phyloP scores from a whole-genome alignment of 2,329 filamentous ascomycete genomes.

The Capronia coronata region DNA sequence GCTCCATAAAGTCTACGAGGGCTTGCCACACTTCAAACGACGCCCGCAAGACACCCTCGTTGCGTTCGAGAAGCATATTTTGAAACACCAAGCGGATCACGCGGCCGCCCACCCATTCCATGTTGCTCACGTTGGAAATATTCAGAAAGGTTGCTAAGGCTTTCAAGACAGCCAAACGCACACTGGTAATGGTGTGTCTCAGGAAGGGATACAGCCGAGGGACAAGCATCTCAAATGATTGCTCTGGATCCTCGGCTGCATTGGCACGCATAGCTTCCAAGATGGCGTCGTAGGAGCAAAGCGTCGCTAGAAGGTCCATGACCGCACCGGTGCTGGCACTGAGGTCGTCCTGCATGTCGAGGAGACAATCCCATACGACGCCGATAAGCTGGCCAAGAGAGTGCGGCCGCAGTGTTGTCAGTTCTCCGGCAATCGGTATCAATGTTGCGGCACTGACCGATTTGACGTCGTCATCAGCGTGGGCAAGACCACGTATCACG shows the following conservation, averaged over 20 bases:
- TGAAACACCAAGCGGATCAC: conserved; percentile 87
- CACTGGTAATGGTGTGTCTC: conserved; percentile 92
- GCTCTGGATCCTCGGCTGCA: conserved; percentile 71
- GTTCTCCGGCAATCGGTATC: conserved; percentile 91
- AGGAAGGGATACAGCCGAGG: conserved; percentile 93
- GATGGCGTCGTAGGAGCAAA: conserved; percentile 90
- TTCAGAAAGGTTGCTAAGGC: conserved; percentile 88
- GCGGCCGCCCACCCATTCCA: conserved; percentile 87
- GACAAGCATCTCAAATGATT: conserved; percentile 87
- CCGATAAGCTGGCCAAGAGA: conserved; percentile 77
- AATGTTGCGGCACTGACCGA: conserved; percentile 96
- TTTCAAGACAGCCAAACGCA: conserved; percentile 85
- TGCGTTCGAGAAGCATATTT: conserved; percentile 88
- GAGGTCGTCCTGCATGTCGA: conserved; percentile 91
- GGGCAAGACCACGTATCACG: conserved; percentile 89
- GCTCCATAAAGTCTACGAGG: conserved; percentile 34
- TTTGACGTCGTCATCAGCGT: conserved; percentile 90
- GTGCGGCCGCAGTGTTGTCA: conserved; percentile 73
- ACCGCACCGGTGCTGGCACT: conserved; percentile 96
- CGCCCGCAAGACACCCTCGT: conserved; percentile 70
- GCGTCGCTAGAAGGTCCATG: conserved; percentile 93
- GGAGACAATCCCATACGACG: conserved; percentile 96
- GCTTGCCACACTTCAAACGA: conserved; percentile 82
- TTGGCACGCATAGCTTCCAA: conserved; percentile 89
- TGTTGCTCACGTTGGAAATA: conserved; percentile 69